phyloP scores from a whole-genome alignment of 371 early-diverging fungal genomes.

The Chytridium lagenaria region DNA sequence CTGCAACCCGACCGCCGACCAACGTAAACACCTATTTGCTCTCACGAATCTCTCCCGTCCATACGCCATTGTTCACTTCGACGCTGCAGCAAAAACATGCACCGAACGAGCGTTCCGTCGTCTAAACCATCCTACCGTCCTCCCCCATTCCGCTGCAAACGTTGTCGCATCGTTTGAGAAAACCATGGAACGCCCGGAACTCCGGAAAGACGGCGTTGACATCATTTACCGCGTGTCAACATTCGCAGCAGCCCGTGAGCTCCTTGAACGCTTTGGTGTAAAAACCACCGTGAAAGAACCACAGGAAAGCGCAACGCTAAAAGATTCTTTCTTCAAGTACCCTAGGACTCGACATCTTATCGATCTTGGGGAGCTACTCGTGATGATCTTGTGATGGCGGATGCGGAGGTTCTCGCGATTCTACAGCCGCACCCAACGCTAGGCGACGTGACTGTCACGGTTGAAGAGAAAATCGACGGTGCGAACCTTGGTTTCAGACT shows the following conservation, averaged over 20 bases:
- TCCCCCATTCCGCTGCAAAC: slow-evolving; percentile 36
- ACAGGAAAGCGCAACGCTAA: background rate
- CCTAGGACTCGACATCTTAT: slow-evolving; percentile 58
- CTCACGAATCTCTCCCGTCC: slow-evolving; percentile 45
- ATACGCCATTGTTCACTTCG: slow-evolving; percentile 49
- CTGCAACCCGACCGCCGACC: slow-evolving; percentile 54
- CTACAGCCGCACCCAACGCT: too few species aligned
- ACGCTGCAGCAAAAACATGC: slow-evolving; percentile 42
- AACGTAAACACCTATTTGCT: slow-evolving; percentile 48
- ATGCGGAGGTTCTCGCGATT: too few species aligned
- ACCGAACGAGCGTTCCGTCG: slow-evolving; percentile 46
- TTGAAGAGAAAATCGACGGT: too few species aligned
- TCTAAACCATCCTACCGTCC: slow-evolving; percentile 52
- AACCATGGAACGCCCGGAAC: slow-evolving; percentile 9
- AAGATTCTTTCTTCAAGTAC: slow-evolving; percentile 42
- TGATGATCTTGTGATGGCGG: too few species aligned
- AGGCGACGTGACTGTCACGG: too few species aligned
- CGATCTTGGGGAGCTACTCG: too few species aligned
- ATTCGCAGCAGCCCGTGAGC: slow-evolving; percentile 23
- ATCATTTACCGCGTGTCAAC: slow-evolving; percentile 29
- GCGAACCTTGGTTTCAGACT: too few species aligned
- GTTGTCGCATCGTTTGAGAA: slow-evolving; percentile 38
- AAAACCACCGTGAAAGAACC: too few species aligned
- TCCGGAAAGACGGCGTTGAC: slow-evolving; percentile 17
- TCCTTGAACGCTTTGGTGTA: slow-evolving; percentile 33